Evolutionary conservation across 192 early-diverging fungal genomes (phyloP).

Genomic region (Obelidium mucronatum): DNA sequence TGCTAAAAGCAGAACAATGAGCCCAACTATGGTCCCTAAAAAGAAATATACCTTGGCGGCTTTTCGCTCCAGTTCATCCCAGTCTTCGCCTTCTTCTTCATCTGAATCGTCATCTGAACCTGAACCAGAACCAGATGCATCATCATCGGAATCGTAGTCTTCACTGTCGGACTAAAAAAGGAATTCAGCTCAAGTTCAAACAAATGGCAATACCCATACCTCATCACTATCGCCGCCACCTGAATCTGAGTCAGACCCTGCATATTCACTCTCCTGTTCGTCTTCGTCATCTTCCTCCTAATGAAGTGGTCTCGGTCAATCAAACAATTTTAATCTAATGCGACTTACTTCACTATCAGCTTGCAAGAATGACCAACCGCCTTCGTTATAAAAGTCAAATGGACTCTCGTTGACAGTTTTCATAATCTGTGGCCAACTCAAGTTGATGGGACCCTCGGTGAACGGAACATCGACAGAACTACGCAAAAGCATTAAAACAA

Average conservation of each 20-base stretch:
- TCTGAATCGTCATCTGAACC: constrained; percentile 40
- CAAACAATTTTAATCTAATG: not conserved
- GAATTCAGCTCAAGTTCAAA: not conserved
- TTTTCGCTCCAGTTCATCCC: constrained; percentile 64
- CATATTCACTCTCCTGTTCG: constrained; percentile 51
- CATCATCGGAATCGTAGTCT: constrained; percentile 40
- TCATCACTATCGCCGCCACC: constrained; percentile 34
- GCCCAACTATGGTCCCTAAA: too few species aligned
- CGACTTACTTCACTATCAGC: constrained; percentile 55
- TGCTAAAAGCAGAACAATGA: too few species aligned
- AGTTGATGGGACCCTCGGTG: constrained; percentile 92
- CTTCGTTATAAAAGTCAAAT: constrained; percentile 86
- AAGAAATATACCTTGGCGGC: constrained; percentile 48
- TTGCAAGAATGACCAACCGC: constrained; percentile 92
- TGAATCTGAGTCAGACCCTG: constrained; percentile 36
- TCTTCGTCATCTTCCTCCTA: constrained; percentile 52
- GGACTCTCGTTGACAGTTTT: constrained; percentile 96
- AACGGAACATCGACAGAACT: constrained; percentile 91
- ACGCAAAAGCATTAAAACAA: not conserved
- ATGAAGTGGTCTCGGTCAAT: not conserved
- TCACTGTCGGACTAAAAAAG: constrained; percentile 31
- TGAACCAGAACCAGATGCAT: constrained; percentile 41
- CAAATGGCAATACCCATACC: not conserved
- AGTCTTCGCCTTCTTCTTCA: constrained; percentile 59
- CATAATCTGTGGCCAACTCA: constrained; percentile 98